A percentile compares a stretch with the other conserved stretches of the same genome.
phyloP scores from a whole-genome alignment of 169 alveolate species.

The Plasmodium yoelii region DNA sequence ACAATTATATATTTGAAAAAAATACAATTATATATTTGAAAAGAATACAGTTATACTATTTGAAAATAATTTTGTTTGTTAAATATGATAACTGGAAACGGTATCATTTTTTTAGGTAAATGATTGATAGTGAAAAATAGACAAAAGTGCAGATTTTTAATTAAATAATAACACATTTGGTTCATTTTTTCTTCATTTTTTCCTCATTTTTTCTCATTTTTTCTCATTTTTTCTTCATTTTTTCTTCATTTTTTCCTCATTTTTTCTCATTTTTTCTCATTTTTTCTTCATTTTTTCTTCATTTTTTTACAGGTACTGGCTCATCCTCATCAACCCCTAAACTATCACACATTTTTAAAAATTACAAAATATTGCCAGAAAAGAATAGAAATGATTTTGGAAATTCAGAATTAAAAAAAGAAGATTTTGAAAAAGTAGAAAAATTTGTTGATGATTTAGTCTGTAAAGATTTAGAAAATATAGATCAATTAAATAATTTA shows the following conservation, averaged over 20 bases:
- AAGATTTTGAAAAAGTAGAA: conserved; percentile 35
- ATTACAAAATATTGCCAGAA: conserved; percentile 12
- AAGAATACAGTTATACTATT: background rate
- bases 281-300: too few species aligned
- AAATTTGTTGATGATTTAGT: conserved; percentile 63
- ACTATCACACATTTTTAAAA: conserved; percentile 72
- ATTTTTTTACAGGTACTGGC: conserved; percentile 44
- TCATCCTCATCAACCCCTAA: conserved; percentile 68
- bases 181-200: too few species aligned
- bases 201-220: too few species aligned
- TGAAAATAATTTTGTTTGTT: background rate
- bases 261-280: too few species aligned
- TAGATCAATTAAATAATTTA: conserved; percentile 43
- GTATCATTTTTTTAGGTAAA: conserved; percentile 69
- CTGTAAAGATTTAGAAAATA: conserved; percentile 34
- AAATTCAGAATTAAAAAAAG: conserved; percentile 28
- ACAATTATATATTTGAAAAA: too few species aligned
- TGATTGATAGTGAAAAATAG: conserved; percentile 8
- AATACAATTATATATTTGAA: too few species aligned
- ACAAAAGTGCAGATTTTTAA: background rate
- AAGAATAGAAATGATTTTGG: background rate
- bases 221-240: too few species aligned
- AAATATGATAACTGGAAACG: conserved; percentile 73
- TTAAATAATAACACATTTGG: background rate
- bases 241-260: too few species aligned